Percentiles rank a stretch among this genome's conserved stretches.
Evolutionary conservation across 805 yeast species (phyloP).

Genomic region (Tetrapisispora arboricola): DNA sequence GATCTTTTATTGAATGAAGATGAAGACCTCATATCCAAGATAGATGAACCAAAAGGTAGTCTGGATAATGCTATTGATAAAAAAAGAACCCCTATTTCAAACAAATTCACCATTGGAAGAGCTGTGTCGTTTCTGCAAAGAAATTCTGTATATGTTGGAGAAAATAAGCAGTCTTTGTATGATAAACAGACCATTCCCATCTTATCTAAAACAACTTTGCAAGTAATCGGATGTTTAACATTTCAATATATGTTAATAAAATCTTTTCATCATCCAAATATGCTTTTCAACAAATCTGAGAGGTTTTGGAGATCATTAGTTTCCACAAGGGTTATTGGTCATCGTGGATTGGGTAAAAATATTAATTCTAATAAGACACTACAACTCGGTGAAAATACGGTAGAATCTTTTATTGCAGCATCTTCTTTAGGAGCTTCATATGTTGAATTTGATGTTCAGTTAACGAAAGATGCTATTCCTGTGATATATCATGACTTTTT

Average conservation of each 20-base stretch:
- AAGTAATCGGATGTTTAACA: constrained; percentile 63
- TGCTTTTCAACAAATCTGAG: constrained; percentile 30
- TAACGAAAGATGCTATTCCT: constrained; percentile 84
- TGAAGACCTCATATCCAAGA: constrained; percentile 11
- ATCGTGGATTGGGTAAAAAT: constrained; percentile 90
- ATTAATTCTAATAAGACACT: constrained; percentile 58
- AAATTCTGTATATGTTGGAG: constrained; percentile 58
- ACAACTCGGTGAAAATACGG: constrained; percentile 91
- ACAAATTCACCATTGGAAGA: constrained; percentile 39
- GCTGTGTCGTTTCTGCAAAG: constrained; percentile 66
- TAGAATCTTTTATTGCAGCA: constrained; percentile 91
- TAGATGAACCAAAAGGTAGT: too few relatives aligned
- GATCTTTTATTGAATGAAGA: constrained; percentile 76
- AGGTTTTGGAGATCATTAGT: constrained; percentile 89
- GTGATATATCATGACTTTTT: constrained; percentile 91
- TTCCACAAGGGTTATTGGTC: constrained; percentile 88
- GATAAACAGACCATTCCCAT: constrained; percentile 64
- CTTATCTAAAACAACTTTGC: constrained; percentile 58
- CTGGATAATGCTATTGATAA: not conserved
- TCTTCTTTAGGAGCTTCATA: constrained; percentile 94
- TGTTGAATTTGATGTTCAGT: constrained; percentile 93
- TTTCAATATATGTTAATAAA: constrained; percentile 66
- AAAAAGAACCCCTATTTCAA: not conserved
- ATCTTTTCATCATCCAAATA: constrained; percentile 42
- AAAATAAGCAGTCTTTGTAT: constrained; percentile 54